Percentiles rank a stretch among this genome's conserved stretches.
phyloP scores from a whole-genome alignment of 257 asterid species.

The Apocynum venetum region DNA sequence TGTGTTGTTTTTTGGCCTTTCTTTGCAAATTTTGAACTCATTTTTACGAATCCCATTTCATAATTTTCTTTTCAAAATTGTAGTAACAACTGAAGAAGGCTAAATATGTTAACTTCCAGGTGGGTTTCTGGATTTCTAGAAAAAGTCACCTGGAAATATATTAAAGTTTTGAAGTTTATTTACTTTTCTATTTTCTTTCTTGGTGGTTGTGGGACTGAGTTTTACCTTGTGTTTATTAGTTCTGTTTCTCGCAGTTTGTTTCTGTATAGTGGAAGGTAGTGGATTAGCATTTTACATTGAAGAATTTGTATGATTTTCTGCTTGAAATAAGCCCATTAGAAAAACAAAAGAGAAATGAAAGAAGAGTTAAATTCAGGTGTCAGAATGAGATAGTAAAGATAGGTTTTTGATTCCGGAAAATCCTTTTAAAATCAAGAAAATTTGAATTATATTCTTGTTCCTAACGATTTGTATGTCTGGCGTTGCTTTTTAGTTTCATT shows the following conservation, averaged over 20 bases:
- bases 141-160: neutral
- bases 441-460: slow-evolving; percentile 7
- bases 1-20: neutral
- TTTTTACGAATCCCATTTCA: neutral
- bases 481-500: neutral
- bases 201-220: too few species aligned
- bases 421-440: neutral
- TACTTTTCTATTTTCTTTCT: neutral
- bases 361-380: neutral
- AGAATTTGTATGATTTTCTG: neutral
- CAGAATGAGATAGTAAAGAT: neutral
- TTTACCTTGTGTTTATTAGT: neutral
- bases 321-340: neutral
- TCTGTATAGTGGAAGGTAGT: neutral
- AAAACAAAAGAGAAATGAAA: neutral
- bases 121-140: neutral
- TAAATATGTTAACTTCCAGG: neutral
- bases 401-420: neutral
- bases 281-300: neutral
- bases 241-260: neutral
- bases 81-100: neutral
- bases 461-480: neutral
- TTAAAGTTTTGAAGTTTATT: neutral
- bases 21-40: neutral
- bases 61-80: neutral